phyloP scores from a whole-genome alignment of 768 basidiomycete genomes.

The Mycena sanguinolenta region DNA sequence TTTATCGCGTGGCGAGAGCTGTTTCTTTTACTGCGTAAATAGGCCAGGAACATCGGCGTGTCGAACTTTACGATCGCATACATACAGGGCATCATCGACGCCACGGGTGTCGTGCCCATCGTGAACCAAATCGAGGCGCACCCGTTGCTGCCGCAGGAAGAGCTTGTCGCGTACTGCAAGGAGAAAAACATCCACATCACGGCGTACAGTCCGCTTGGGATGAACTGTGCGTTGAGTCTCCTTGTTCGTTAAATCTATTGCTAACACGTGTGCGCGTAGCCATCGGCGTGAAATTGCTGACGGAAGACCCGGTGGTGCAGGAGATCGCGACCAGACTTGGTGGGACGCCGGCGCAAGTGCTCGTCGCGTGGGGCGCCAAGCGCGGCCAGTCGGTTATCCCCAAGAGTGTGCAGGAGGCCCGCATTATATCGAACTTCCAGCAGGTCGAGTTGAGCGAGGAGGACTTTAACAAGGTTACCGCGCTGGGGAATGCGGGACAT shows the following conservation, averaged over 20 bases:
- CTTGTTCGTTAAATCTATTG: neutral
- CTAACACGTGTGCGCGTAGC: conserved; percentile 49
- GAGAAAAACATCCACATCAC: conserved; percentile 78
- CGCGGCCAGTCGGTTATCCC: conserved; percentile 89
- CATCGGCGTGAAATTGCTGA: conserved; percentile 73
- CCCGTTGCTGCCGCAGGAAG: conserved; percentile 82
- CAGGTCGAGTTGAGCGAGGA: conserved; percentile 76
- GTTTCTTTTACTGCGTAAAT: conserved; percentile 7
- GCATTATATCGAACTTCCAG: conserved; percentile 83
- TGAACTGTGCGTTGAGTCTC: conserved; percentile 67
- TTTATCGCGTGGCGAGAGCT: too few relatives aligned
- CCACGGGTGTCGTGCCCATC: conserved; percentile 80
- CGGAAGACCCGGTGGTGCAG: conserved; percentile 72
- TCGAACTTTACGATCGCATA: conserved; percentile 83
- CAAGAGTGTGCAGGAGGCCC: conserved; percentile 81
- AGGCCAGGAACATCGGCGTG: conserved; percentile 83
- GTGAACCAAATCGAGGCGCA: conserved; percentile 90
- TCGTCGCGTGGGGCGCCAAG: conserved; percentile 84
- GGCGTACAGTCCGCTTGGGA: conserved; percentile 81
- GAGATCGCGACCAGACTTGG: conserved; percentile 73
- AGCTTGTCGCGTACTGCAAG: conserved; percentile 78
- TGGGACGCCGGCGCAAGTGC: conserved; percentile 83
- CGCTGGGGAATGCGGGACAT: conserved; percentile 62
- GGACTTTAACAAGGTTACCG: conserved; percentile 72
- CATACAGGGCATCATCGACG: conserved; percentile 74